phyloP scores from a whole-genome alignment of 345 rosid genomes.

The Lepidium sativum region DNA sequence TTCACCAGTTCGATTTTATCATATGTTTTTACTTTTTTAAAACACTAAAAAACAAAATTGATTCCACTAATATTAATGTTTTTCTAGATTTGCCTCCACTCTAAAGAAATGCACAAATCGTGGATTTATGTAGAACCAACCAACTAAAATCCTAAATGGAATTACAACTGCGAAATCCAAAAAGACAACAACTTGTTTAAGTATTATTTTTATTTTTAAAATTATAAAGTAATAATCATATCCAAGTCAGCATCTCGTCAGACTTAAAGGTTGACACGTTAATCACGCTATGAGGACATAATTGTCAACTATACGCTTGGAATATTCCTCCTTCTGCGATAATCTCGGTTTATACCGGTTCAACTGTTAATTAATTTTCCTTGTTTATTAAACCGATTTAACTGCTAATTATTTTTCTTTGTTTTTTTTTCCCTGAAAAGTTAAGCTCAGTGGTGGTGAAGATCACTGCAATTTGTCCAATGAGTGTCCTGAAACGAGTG shows the following conservation, averaged over 20 bases:
- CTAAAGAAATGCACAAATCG: neutral
- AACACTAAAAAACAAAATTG: neutral
- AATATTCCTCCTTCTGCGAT: neutral
- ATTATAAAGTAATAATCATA: neutral
- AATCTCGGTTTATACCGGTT: neutral
- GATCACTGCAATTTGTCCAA: conserved; percentile 71
- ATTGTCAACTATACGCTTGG: conserved; percentile 3
- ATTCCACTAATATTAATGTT: neutral
- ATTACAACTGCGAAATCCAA: neutral
- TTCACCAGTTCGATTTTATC: neutral
- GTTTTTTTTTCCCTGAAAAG: conserved; percentile 27
- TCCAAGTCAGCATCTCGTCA: conserved; percentile 10
- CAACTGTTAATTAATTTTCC: too few species aligned
- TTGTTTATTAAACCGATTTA: too few species aligned
- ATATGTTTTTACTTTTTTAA: neutral
- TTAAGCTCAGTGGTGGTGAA: conserved; percentile 62
- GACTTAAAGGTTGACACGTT: conserved; percentile 8
- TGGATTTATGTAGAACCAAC: neutral
- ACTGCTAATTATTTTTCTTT: too few species aligned
- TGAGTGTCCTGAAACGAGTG: conserved; percentile 42
- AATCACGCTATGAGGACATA: conserved; percentile 11
- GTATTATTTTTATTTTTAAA: neutral
- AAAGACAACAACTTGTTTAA: neutral
- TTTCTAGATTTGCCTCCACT: neutral
- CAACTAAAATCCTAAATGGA: neutral